Evolutionary conservation across 108 stramenopile genomes (phyloP), one percentile per base, ranked within the genome.

Genomic region (Fistulifera pelliculosa): DNA sequence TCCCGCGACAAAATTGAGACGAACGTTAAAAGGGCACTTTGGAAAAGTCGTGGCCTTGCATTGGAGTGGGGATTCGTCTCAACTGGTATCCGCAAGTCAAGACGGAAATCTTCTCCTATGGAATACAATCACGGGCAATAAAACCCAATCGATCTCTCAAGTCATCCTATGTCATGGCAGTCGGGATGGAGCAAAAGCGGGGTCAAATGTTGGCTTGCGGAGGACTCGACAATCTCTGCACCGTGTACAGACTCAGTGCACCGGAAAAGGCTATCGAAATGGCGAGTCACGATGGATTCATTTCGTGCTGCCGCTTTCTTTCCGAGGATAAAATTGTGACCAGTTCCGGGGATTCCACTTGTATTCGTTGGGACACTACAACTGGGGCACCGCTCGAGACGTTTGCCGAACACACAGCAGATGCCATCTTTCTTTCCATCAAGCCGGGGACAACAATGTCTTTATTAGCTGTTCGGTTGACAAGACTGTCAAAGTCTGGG

Each of bases 211-310:
- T 99, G 23, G 99, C 99, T 14, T 96, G 95, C 59, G 99, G 99
- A 23, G 99, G 99, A 31, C 70, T 99, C n/a, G 97, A 99, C 69
- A 99, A 99, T 70, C 67, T 97, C 47, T 99, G 99, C 73, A 94
- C 96, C 35, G 85, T 99, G 47, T 99, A 98, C 76, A 79, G 88
- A 50, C 65, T 95, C 25, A 51, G 68, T n/a, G 69, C 69, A 40
- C 60, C 64, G 21, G 70, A 71, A 41, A 49, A 76, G 41, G 59
- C 68, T 39, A 58, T 64, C 0, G 99, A 99, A 73, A 73, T 99
- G 66, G 93, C 92, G 27, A 85, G 90, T n/a, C 99, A 99, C 63
- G 99, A 99, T 65, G 99, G 97, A 12, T 98, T 96, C 65, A 57
- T 99, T 43, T 86, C 87, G 39, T 97, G 96, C 73, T 99, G 99